Conservation (phyloP, 345 rosid species). For the Arabis hirsuta region DNA sequence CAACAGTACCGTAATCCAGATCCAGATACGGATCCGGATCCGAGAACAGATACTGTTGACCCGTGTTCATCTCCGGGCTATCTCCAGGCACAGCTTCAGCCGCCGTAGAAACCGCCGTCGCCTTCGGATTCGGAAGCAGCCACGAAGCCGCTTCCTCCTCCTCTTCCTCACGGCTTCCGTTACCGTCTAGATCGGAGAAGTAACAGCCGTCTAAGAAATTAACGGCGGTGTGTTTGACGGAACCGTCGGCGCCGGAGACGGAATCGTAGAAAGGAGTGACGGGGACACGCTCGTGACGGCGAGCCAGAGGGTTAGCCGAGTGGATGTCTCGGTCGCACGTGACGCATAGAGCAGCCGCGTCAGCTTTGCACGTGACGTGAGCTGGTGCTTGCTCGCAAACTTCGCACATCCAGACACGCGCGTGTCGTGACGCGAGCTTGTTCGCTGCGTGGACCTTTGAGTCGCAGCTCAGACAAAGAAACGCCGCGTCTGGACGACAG, state of each 20-base stretch:
- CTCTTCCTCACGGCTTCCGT: conserved; percentile 60
- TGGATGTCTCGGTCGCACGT: conserved; percentile 97
- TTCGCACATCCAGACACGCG: conserved; percentile 87
- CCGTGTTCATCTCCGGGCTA: conserved; percentile 64
- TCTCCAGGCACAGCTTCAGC: conserved; percentile 44
- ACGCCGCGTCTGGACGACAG: conserved; percentile 95
- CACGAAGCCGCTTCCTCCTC: conserved; percentile 96
- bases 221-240: conserved; percentile 49
- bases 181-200: conserved; percentile 54
- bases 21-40: conserved; percentile 82
- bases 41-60: conserved; percentile 62
- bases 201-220: conserved; percentile 64
- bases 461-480: conserved; percentile 84
- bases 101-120: background rate
- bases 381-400: conserved; percentile 99
- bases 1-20: conserved; percentile 65
- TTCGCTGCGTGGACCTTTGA: conserved; percentile 85
- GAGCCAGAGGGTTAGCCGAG: conserved; percentile 93
- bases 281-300: conserved; percentile 89
- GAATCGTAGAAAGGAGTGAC: conserved; percentile 77
- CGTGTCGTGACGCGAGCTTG: conserved; percentile 96
- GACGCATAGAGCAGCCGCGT: conserved; percentile 96
- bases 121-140: conserved; percentile 84
- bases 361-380: conserved; percentile 95
- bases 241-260: conserved; percentile 43